Conservation (phyloP, 2,329 filamentous ascomycete genomes). For the Dothiorella sarmentorum region DNA sequence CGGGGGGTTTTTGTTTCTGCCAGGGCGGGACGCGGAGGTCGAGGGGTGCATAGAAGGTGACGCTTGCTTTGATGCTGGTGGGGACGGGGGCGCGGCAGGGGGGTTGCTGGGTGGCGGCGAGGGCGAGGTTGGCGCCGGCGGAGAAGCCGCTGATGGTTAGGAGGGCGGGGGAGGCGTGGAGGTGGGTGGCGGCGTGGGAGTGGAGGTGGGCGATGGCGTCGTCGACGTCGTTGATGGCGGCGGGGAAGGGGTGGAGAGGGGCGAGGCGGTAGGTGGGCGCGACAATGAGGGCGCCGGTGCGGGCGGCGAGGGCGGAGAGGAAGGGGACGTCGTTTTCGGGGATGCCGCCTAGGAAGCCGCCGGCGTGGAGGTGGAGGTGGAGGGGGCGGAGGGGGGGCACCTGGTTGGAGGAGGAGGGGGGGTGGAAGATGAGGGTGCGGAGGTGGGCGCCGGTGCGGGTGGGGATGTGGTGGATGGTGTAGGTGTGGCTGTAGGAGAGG, state of each 20-base stretch:
- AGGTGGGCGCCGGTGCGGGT: constrained; percentile 43
- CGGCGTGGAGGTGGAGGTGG: constrained; percentile 46
- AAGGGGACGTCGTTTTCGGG: constrained; percentile 40
- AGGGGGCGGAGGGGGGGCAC: constrained; percentile 40
- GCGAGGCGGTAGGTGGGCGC: constrained; percentile 41
- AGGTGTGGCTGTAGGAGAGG: constrained; percentile 22
- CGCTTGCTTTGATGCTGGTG: constrained; percentile 20
- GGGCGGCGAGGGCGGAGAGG: constrained; percentile 33
- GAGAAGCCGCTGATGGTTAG: constrained; percentile 47
- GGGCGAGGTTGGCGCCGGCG: constrained; percentile 45
- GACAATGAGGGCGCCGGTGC: constrained; percentile 43
- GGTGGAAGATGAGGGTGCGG: constrained; percentile 45
- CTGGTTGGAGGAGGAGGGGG: constrained; percentile 37
- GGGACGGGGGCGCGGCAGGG: constrained; percentile 42
- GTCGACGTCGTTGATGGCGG: constrained; percentile 43
- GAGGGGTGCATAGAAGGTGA: constrained; percentile 40
- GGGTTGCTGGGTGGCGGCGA: constrained; percentile 32
- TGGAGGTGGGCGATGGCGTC: constrained; percentile 41
- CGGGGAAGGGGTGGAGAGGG: constrained; percentile 42
- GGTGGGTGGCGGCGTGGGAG: neutral
- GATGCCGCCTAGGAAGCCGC: constrained; percentile 45
- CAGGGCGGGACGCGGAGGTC: constrained; percentile 13
- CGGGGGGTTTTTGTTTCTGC: neutral
- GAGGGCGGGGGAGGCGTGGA: constrained; percentile 38
- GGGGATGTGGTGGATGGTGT: constrained; percentile 34